A percentile compares a stretch with the other conserved stretches of the same genome.
Evolutionary conservation across 1,284 basidiomycete species (phyloP).

Genomic region (Wallemia mellicola): DNA sequence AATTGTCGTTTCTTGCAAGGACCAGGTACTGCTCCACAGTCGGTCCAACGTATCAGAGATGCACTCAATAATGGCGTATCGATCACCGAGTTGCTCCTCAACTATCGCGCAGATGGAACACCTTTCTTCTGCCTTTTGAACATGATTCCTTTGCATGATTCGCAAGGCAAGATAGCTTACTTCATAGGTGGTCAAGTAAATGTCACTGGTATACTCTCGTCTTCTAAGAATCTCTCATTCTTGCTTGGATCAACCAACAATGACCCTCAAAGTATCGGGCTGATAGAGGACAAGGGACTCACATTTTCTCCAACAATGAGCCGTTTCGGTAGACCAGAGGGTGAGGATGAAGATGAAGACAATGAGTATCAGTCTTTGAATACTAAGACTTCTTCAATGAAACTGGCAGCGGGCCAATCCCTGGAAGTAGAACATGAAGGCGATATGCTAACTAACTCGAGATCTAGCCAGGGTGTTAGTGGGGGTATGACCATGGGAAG

Average conservation of each 20-base stretch:
- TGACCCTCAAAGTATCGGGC: not conserved
- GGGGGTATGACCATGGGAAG: not conserved
- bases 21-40: conserved; percentile 7
- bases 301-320: not conserved
- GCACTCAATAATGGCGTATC: conserved; percentile 6
- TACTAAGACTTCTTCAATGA: not conserved
- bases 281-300: not conserved
- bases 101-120: conserved; percentile 8
- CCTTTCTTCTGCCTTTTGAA: conserved; percentile 10
- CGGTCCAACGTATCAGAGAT: conserved; percentile 8
- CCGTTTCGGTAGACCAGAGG: not conserved
- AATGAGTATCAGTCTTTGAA: not conserved
- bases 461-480: not conserved
- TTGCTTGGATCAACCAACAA: not conserved
- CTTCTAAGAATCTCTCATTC: conserved; percentile 1
- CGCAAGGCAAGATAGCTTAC: conserved; percentile 8
- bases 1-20: conserved; percentile 10
- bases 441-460: not conserved
- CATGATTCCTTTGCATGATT: conserved; percentile 10
- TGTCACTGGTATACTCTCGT: conserved; percentile 4
- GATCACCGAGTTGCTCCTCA: conserved; percentile 8
- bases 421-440: not conserved
- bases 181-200: conserved; percentile 6
- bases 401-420: not conserved
- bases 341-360: not conserved